Percentiles rank a stretch among this genome's conserved stretches.
These are phyloP conservation scores for Lecanicillium sp. DNA, from an alignment of 2,329 filamentous ascomycete species.

Conservation along the genomic window DNA sequence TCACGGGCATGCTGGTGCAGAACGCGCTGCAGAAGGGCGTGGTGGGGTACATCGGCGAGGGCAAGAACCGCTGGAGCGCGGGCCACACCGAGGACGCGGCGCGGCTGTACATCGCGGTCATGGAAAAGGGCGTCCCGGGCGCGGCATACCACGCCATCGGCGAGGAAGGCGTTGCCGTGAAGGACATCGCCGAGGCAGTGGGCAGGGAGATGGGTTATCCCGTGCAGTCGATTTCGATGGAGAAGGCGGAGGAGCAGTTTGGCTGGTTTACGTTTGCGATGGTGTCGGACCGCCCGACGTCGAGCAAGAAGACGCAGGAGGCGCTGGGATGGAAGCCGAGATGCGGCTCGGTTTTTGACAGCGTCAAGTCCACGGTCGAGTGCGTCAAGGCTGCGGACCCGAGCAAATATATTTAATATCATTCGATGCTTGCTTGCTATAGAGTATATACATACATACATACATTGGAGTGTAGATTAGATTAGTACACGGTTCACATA, in stretches of 20 bases:
- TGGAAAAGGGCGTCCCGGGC: slow-evolving; percentile 32
- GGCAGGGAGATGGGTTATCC: slow-evolving; percentile 29
- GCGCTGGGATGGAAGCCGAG: slow-evolving; percentile 1
- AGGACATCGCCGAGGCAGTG: slow-evolving; percentile 30
- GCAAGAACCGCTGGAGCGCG: slow-evolving; percentile 30
- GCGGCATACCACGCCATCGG: slow-evolving; percentile 31
- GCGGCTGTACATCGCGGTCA: slow-evolving; percentile 26
- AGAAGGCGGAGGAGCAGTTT: slow-evolving; percentile 25
- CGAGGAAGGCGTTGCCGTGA: slow-evolving; percentile 29
- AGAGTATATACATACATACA: no score
- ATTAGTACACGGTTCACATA: no score
- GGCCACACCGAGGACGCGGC: slow-evolving; percentile 34
- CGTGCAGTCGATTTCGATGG: slow-evolving; percentile 21
- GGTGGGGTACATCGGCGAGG: slow-evolving; percentile 30
- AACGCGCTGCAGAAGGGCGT: slow-evolving; percentile 25
- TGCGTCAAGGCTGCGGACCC: no score
- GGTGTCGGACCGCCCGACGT: slow-evolving; percentile 26
- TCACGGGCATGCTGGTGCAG: slow-evolving; percentile 23
- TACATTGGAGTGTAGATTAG: no score
- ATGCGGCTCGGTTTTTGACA: neutral
- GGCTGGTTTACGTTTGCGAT: slow-evolving; percentile 19
- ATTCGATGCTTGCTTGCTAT: no score
- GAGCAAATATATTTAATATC: no score
- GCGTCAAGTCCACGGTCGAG: neutral
- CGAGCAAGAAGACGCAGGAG: slow-evolving; percentile 29